phyloP scores from a whole-genome alignment of 345 rosid species.

The Rhizophora mangle region DNA sequence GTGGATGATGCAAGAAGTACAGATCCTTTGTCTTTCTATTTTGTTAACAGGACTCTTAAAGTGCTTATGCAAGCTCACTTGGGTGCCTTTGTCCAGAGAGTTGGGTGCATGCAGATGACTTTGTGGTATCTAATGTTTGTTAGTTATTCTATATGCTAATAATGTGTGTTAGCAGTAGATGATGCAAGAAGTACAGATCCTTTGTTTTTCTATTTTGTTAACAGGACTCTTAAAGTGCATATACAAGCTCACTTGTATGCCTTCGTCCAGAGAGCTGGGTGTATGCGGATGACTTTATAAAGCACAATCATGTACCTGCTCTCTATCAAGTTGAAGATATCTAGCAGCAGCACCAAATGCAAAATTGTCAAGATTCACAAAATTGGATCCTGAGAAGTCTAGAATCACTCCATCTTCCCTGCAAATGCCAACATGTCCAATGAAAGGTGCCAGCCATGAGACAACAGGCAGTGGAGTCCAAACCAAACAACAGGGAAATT shows the following conservation, averaged over 20 bases:
- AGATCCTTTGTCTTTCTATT: too few species aligned
- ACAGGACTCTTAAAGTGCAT: neutral
- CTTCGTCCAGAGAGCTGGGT: neutral
- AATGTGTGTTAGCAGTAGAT: too few species aligned
- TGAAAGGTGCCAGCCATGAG: slow-evolving; percentile 96
- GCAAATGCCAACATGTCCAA: slow-evolving; percentile 94
- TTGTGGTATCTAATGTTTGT: neutral
- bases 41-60: too few species aligned
- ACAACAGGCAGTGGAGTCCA: slow-evolving; percentile 94
- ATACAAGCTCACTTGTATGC: neutral
- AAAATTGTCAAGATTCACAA: slow-evolving; percentile 63
- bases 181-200: too few species aligned
- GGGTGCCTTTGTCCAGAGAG: neutral
- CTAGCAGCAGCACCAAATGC: slow-evolving; percentile 86
- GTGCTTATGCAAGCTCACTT: neutral
- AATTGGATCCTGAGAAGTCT: slow-evolving; percentile 74
- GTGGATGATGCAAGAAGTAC: too few species aligned
- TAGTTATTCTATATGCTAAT: neutral
- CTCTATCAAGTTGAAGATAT: slow-evolving; percentile 75
- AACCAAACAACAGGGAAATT: slow-evolving; percentile 85
- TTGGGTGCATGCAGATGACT: neutral
- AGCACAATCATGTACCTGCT: slow-evolving; percentile 47
- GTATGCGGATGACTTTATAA: neutral
- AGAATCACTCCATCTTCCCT: slow-evolving; percentile 77
- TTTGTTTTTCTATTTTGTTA: too few species aligned